Base-by-base conservation (phyloP, 305 asterid species). In the Salvia sclarea region DNA sequence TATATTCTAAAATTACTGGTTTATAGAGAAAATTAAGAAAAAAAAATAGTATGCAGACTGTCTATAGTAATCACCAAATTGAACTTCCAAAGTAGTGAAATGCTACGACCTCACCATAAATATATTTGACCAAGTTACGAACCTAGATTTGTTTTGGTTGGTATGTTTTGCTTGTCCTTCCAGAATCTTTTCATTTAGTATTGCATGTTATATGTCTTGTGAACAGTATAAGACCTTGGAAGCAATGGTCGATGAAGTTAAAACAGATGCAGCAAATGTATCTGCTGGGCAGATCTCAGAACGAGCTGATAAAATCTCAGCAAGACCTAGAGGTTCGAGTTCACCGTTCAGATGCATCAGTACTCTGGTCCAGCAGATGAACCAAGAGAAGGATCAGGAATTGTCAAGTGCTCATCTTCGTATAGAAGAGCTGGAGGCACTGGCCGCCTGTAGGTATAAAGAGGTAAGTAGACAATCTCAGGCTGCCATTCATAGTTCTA, bases 291-390 rank as follows among this genome's bases (percentile, higher is more conserved):
- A 85, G 64, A 70, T 80, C 50, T 38, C 71, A 72, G 88, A 82
- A 41, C 84, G 77, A 71, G 76, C 68, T 45, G 98, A 89, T 71
- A 89, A 84, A 80, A 64, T 22, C 71, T 75, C 82, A 73, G 75
- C 83, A 76, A 86, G 81, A 83, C 54, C 85, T 66, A 87, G 96
- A 80, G 95, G 96, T 68, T 92, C 94, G 44, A 78, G 94, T 71
- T 92, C 98, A 48, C 98, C 98, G 40, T 92, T 92, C 86, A 87
- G 87, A 84, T 92, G 96, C 90, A 89, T 89, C 41, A 66, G 89
- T 74, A 88, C 84, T 75, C 64, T 92, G 69, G 92, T 92, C 80
- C 98, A 87, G 76, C 96, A 87, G 61, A 85, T 87, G 94, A 87
- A 92, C 79, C 82, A 74, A 75, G 98, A 92, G 81, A 92, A 86